A percentile compares a stretch with the other conserved stretches of the same genome.
phyloP scores from a whole-genome alignment of 441 rosid species.

The Adansonia grandidieri region DNA sequence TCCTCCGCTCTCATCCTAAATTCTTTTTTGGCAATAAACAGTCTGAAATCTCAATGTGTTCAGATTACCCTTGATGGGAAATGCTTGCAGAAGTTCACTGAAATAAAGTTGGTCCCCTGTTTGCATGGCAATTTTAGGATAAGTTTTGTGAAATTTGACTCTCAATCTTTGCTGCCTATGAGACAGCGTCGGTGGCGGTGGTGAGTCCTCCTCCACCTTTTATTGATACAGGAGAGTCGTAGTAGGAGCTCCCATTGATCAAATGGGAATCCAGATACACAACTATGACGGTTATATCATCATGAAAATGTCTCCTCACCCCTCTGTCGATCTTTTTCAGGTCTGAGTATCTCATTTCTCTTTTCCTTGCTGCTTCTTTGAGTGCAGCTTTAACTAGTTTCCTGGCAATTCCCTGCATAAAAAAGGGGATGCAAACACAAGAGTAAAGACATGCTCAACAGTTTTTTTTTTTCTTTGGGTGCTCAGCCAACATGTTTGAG shows the following conservation, averaged over 20 bases:
- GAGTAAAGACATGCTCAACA: not conserved
- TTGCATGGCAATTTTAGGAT: not conserved
- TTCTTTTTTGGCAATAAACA: not conserved
- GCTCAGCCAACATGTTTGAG: not conserved
- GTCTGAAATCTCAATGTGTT: not conserved
- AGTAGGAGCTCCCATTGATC: constrained; percentile 8
- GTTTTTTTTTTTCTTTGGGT: not conserved
- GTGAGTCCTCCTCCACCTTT: constrained; percentile 27
- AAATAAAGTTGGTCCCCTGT: not conserved
- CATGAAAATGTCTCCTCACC: constrained; percentile 70
- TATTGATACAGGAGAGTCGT: constrained; percentile 33
- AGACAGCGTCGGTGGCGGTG: not conserved
- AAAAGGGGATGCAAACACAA: not conserved
- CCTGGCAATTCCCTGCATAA: constrained; percentile 57
- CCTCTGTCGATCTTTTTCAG: constrained; percentile 54
- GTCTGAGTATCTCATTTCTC: constrained; percentile 73
- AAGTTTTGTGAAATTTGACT: not conserved
- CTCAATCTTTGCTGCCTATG: constrained; percentile 8
- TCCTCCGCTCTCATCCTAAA: not conserved
- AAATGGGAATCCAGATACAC: constrained; percentile 40
- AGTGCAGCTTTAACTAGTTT: constrained; percentile 57
- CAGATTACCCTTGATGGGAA: not conserved
- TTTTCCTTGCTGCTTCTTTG: constrained; percentile 64
- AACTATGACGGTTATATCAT: constrained; percentile 55
- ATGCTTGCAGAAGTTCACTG: not conserved